Evolutionary conservation across 768 basidiomycete species (phyloP).

Genomic region (Auricularia heimuer): DNA sequence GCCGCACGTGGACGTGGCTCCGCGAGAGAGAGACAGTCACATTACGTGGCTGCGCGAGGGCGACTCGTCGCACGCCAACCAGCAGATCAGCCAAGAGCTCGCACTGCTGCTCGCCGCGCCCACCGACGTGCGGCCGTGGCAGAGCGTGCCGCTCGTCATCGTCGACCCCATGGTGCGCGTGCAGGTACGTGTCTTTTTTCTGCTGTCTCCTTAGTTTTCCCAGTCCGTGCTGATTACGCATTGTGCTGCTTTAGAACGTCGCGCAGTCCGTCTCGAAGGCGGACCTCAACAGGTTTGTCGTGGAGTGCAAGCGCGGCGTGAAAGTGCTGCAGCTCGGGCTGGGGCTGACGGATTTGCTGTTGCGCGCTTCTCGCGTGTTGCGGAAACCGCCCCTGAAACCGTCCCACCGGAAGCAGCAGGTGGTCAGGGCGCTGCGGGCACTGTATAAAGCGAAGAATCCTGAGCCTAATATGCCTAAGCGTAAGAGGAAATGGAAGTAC

Average conservation of each 20-base stretch:
- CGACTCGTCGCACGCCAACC: not conserved
- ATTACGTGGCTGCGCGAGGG: not conserved
- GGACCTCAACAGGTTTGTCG: not conserved
- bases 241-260: not conserved
- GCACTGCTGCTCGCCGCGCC: not conserved
- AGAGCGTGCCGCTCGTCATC: not conserved
- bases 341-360: not conserved
- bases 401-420: too few relatives aligned
- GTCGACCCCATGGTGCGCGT: not conserved
- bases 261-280: not conserved
- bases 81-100: not conserved
- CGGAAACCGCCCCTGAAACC: too few relatives aligned
- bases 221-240: not conserved
- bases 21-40: too few relatives aligned
- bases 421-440: too few relatives aligned
- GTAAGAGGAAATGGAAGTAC: too few relatives aligned
- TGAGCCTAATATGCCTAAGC: too few relatives aligned
- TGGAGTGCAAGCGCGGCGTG: not conserved
- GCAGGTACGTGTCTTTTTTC: not conserved
- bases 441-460: too few relatives aligned
- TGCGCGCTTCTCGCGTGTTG: too few relatives aligned
- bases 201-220: not conserved
- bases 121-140: not conserved
- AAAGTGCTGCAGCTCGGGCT: not conserved
- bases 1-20: not conserved